Evolutionary conservation across 202 grass and related monocot genomes (phyloP).

Genomic region (Alloteropsis angusta): DNA sequence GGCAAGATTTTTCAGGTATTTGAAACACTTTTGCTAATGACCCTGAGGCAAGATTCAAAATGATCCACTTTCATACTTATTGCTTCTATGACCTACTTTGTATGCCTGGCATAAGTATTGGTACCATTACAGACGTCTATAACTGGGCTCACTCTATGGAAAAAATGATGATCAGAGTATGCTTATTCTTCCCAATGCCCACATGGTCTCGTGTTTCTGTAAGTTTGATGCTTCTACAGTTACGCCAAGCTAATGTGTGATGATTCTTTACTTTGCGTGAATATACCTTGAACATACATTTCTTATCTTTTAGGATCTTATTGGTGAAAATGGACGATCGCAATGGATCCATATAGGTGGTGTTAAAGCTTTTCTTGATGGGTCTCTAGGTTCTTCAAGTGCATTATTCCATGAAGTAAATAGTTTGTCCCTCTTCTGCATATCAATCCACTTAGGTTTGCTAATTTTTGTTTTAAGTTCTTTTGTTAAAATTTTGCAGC

Average conservation of each 20-base stretch:
- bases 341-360: conserved; percentile 90
- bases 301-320: conserved; percentile 48
- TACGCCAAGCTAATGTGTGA: conserved; percentile 6
- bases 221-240: conserved; percentile 26
- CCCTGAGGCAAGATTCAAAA: not conserved
- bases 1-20: conserved; percentile 76
- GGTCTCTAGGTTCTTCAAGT: conserved; percentile 82
- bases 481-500: conserved; percentile 31
- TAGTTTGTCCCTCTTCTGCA: not conserved
- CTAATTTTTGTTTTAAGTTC: not conserved
- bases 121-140: conserved; percentile 51
- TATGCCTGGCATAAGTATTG: conserved; percentile 1
- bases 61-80: not conserved
- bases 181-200: conserved; percentile 81
- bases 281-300: conserved; percentile 8
- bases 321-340: conserved; percentile 48
- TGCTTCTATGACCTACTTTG: not conserved
- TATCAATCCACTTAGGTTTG: not conserved
- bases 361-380: conserved; percentile 95
- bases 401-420: conserved; percentile 79
- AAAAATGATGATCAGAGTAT: conserved; percentile 80
- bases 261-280: not conserved
- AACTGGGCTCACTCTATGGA: conserved; percentile 73
- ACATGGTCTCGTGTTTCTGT: conserved; percentile 65
- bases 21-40: not conserved